phyloP scores from a whole-genome alignment of 1,284 basidiomycete genomes.

The Irpex sp. region DNA sequence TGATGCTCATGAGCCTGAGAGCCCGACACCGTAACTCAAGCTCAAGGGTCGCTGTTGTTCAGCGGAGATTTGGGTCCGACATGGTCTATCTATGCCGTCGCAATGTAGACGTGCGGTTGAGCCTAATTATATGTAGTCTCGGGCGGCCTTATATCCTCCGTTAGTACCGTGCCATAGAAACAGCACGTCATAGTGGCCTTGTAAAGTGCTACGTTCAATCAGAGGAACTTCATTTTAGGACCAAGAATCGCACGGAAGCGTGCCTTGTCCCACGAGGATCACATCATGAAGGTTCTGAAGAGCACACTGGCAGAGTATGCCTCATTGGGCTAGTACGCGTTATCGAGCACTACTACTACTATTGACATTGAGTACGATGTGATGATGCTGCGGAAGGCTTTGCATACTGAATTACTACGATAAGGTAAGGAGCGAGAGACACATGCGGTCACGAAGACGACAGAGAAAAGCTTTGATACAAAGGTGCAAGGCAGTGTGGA shows the following conservation, averaged over 20 bases:
- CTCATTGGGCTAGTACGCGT: background rate
- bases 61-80: background rate
- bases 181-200: background rate
- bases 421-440: slow-evolving; percentile 8
- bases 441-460: slow-evolving; percentile 5
- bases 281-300: background rate
- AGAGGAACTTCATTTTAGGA: background rate
- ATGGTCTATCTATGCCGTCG: background rate
- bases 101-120: background rate
- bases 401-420: slow-evolving; percentile 1
- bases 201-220: background rate
- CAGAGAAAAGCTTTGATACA: slow-evolving; percentile 14
- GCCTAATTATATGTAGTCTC: background rate
- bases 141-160: background rate
- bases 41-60: background rate
- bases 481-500: background rate
- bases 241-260: background rate
- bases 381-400: background rate
- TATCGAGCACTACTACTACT: background rate
- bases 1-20: background rate
- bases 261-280: background rate
- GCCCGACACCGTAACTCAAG: background rate
- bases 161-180: background rate
- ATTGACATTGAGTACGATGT: background rate
- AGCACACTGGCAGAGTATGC: background rate